Conservation (phyloP, 495 filamentous ascomycete genomes). For the Corynascus novoguineensis region DNA sequence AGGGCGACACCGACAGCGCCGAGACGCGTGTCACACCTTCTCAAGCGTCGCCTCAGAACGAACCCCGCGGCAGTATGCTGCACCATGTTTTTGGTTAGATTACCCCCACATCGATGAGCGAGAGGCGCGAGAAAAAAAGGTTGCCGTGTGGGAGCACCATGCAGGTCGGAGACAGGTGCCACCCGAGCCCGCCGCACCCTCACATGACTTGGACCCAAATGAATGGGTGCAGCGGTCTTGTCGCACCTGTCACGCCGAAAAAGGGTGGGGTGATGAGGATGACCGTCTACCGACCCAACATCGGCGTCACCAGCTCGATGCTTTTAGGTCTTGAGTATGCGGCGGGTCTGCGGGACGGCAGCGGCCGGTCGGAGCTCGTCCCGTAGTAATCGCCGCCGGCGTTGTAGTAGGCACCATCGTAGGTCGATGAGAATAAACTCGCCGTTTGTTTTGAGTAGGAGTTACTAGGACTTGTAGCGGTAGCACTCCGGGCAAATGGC, state of each 20-base stretch:
- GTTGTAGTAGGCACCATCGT: constrained; percentile 39
- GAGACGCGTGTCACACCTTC: background rate
- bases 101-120: constrained; percentile 4
- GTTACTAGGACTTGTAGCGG: constrained; percentile 41
- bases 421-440: constrained; percentile 41
- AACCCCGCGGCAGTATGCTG: constrained; percentile 1
- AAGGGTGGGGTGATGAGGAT: constrained; percentile 3
- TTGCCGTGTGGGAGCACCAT: background rate
- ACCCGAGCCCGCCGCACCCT: constrained; percentile 1
- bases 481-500: constrained; percentile 43
- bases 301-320: constrained; percentile 48
- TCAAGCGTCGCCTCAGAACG: background rate
- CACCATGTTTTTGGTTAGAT: background rate
- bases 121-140: background rate
- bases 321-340: constrained; percentile 46
- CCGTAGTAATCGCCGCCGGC: constrained; percentile 28
- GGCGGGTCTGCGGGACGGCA: constrained; percentile 40
- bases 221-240: constrained; percentile 8
- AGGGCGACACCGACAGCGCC: background rate
- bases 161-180: background rate
- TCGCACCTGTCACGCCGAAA: background rate
- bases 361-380: constrained; percentile 37
- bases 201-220: constrained; percentile 8
- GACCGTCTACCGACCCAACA: constrained; percentile 37
- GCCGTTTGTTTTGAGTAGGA: constrained; percentile 39